Base-by-base conservation (phyloP, 768 basidiomycete species). In the Hysterangium stoloniferum region DNA sequence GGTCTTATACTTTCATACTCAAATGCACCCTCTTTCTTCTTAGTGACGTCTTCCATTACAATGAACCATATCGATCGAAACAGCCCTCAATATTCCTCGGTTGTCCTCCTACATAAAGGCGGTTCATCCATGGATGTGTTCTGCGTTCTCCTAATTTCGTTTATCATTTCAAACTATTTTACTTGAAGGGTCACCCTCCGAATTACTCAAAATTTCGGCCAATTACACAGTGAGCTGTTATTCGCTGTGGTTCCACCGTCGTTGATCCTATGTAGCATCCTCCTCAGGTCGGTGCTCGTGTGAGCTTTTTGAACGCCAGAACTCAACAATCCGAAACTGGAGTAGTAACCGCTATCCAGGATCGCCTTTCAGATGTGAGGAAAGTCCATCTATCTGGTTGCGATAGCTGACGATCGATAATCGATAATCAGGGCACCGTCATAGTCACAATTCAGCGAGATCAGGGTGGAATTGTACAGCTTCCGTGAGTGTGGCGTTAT, bases 301-400 rank as follows among this genome's bases (percentile, higher is more conserved):
- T 51, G 12, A 25, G 22, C 32, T 51, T 33, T n/a, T 32, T 51
- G 36, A 51, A 51, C 43, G 49, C 49, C 31, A 42, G 49, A 31
- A 51, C 49, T 24, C 49, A 51, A 25, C 49, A 41, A 27, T 25
- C 49, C 29, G 49, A 51, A 51, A 51, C 49, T 9, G 49, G 49
- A 27, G 43, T 40, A n/a, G 38, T 51, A 7, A 51, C 31, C 4
- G 40, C 49, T 20, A 51, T 40, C 28, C 31, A 51, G 31, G 49
- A 51, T 25, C 49, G 49, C 27, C 33, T 51, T 17, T 41, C 38
- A 19, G 49, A 51, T 31, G 49, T 51, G 12, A 51, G 49, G n/a
- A n/a, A n/a, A n/a, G 29, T 11, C 28, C 22, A 20, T 9, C 32
- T 20, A 19, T 40, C 13, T 15, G 19, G 35, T 40, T n/a, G 37